A percentile compares a stretch with the other conserved stretches of the same genome.
These are phyloP conservation scores for Ophiostoma sp. DNA, from an alignment of 2,329 filamentous ascomycete species.

Conservation along the genomic window DNA sequence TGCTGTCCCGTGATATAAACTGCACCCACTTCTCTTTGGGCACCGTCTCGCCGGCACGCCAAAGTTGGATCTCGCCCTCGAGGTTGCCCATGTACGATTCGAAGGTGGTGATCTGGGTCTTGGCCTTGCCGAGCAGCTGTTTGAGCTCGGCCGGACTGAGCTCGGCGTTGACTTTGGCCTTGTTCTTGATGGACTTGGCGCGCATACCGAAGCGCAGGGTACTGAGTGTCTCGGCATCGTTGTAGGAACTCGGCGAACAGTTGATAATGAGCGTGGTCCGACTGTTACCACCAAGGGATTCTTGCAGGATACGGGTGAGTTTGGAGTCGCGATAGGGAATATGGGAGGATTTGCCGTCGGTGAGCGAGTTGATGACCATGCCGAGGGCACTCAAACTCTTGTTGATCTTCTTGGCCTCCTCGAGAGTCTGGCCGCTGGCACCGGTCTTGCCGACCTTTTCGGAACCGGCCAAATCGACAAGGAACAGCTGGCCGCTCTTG, in stretches of 20 bases:
- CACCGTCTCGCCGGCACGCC: constrained; percentile 85
- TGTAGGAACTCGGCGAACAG: constrained; percentile 98
- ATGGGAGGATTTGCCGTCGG: constrained; percentile 94
- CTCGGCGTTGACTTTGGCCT: constrained; percentile 99
- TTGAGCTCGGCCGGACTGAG: constrained; percentile 95
- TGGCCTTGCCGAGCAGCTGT: constrained; percentile 85
- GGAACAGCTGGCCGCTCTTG: constrained; percentile 93
- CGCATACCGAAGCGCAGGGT: constrained; percentile 93
- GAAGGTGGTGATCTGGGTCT: constrained; percentile 84
- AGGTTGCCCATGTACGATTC: constrained; percentile 81
- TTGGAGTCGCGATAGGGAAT: constrained; percentile 98
- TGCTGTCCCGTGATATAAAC: constrained; percentile 58
- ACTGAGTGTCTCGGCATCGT: constrained; percentile 89
- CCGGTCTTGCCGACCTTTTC: constrained; percentile 99
- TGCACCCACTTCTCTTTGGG: constrained; percentile 86
- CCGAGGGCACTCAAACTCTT: constrained; percentile 97
- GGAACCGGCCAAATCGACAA: constrained; percentile 96
- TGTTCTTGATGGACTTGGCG: constrained; percentile 99
- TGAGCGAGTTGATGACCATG: constrained; percentile 98
- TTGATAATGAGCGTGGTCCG: constrained; percentile 98
- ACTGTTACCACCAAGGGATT: constrained; percentile 95
- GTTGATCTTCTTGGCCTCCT: constrained; percentile 99
- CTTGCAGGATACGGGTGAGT: constrained; percentile 94
- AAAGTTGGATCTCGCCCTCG: constrained; percentile 80
- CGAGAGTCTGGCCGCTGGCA: constrained; percentile 92